Conservation (phyloP, 2,329 filamentous ascomycete genomes). For the Rugonectria rugulosa region DNA sequence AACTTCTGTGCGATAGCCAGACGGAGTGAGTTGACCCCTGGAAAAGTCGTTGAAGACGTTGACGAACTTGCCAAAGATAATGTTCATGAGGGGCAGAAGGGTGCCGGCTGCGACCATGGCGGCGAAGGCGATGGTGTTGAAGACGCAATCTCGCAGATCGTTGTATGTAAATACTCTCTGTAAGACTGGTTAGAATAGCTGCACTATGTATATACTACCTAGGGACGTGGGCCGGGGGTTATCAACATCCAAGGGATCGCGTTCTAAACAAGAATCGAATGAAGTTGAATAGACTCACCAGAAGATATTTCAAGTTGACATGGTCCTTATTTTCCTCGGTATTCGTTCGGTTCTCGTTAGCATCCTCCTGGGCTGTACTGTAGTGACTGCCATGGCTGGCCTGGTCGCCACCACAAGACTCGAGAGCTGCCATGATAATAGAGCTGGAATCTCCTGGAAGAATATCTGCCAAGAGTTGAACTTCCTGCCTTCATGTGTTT, state of each 20-base stretch:
- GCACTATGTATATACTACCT: no score
- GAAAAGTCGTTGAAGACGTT: constrained; percentile 66
- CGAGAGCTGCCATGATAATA: no score
- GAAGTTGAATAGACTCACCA: constrained; percentile 25
- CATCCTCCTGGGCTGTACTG: no score
- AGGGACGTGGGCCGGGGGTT: no score
- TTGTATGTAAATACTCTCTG: constrained; percentile 51
- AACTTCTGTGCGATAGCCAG: constrained; percentile 58
- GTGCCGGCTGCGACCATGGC: constrained; percentile 49
- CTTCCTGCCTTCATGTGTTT: background rate
- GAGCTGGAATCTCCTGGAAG: no score
- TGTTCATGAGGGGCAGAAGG: constrained; percentile 62
- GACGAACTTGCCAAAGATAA: constrained; percentile 64
- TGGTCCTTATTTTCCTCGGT: constrained; percentile 22
- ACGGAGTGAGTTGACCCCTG: constrained; percentile 49
- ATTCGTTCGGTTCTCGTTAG: background rate
- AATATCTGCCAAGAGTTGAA: background rate
- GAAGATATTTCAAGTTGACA: constrained; percentile 37
- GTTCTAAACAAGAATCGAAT: no score
- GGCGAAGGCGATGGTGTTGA: constrained; percentile 46
- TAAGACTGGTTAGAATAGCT: background rate
- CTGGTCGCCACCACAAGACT: constrained; percentile 4
- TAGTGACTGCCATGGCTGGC: background rate
- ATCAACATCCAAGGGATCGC: no score
- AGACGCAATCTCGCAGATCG: constrained; percentile 46